Conservation (phyloP, 495 filamentous ascomycete genomes). For the Penicillium canescens region DNA sequence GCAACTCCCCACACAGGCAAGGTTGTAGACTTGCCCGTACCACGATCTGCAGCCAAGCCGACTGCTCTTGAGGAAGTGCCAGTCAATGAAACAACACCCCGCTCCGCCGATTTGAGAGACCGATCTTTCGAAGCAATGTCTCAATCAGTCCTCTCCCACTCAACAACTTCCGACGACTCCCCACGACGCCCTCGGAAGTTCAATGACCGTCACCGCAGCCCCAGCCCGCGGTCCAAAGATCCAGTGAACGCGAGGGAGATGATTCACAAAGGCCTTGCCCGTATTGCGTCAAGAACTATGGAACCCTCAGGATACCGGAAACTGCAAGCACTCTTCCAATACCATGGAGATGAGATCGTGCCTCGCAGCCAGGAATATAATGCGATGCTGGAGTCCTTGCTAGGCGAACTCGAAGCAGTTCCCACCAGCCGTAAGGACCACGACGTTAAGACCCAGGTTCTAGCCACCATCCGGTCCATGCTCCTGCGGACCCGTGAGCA, state of each 20-base stretch:
- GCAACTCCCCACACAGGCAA: conserved; percentile 14
- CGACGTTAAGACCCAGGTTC: conserved; percentile 81
- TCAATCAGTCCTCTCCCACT: conserved; percentile 4
- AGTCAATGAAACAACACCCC: conserved; percentile 18
- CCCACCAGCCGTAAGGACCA: conserved; percentile 31
- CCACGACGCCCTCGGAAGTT: conserved; percentile 27
- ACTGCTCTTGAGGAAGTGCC: conserved; percentile 29
- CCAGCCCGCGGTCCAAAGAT: conserved; percentile 45
- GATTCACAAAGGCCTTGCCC: conserved; percentile 73
- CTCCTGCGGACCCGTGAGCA: conserved; percentile 64
- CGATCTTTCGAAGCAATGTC: conserved; percentile 23
- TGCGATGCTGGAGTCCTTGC: conserved; percentile 68
- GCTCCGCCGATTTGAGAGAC: conserved; percentile 11
- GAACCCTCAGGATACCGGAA: conserved; percentile 90
- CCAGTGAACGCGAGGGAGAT: conserved; percentile 53
- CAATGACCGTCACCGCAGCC: conserved; percentile 31
- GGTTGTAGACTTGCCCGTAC: conserved; percentile 13
- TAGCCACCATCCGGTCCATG: conserved; percentile 78
- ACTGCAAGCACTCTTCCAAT: conserved; percentile 76
- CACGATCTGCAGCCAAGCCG: conserved; percentile 22
- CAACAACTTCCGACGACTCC: conserved; percentile 11
- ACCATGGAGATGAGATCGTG: conserved; percentile 58
- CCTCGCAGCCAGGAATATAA: conserved; percentile 60
- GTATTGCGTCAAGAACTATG: conserved; percentile 67
- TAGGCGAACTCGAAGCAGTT: conserved; percentile 71